These are phyloP conservation scores for Xerocomellus dryophilus DNA, from an alignment of 768 basidiomycete species.

Conservation along the genomic window DNA sequence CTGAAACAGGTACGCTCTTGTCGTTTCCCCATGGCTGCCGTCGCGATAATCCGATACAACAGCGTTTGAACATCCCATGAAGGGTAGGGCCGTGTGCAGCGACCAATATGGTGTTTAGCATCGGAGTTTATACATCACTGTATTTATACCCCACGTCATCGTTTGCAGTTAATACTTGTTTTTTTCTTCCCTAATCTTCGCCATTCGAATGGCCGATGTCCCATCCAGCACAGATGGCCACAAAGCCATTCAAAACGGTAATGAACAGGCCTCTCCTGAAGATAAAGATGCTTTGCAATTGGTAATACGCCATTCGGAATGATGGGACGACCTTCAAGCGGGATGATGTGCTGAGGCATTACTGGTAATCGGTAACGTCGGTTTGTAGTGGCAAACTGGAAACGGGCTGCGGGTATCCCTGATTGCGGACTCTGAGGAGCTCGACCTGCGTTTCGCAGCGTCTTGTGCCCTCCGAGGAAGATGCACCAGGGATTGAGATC, in stretches of 20 bases:
- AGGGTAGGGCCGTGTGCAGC: not conserved
- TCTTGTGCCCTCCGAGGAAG: conserved; percentile 16
- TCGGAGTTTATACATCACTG: conserved; percentile 29
- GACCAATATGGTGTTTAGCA: conserved; percentile 1
- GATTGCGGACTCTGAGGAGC: conserved; percentile 32
- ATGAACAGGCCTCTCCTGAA: conserved; percentile 30
- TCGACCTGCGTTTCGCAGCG: conserved; percentile 8
- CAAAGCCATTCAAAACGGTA: conserved; percentile 11
- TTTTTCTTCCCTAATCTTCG: not conserved
- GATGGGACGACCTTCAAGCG: conserved; percentile 29
- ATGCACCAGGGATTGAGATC: conserved; percentile 78
- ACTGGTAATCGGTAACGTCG: conserved; percentile 69
- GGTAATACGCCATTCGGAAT: conserved; percentile 42
- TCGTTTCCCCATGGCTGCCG: not conserved
- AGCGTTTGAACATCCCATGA: conserved; percentile 41
- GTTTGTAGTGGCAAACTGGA: conserved; percentile 62
- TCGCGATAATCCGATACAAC: conserved; percentile 1
- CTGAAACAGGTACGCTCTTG: conserved; percentile 61
- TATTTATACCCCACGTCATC: conserved; percentile 30
- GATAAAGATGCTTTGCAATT: conserved; percentile 54
- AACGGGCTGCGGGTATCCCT: conserved; percentile 89
- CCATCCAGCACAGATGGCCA: conserved; percentile 11
- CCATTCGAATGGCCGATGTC: conserved; percentile 21
- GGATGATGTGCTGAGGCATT: conserved; percentile 30
- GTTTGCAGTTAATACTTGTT: not conserved